A percentile compares a stretch with the other conserved stretches of the same genome.
phyloP scores from a whole-genome alignment of 2,329 filamentous ascomycete species.

The Aspergillus sp. region DNA sequence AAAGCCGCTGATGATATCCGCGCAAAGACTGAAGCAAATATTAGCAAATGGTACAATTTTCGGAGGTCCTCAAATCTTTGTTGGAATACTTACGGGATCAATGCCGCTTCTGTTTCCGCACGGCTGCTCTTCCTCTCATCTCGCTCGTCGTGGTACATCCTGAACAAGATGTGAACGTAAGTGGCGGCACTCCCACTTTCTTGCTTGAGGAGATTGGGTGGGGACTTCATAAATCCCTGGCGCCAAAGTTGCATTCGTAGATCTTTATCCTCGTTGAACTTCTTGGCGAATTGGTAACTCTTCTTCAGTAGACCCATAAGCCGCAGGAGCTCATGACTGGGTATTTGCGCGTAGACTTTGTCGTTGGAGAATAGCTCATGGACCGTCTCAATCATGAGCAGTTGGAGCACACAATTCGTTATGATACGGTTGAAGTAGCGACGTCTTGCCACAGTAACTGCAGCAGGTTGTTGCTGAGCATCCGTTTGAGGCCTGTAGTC shows the following conservation, averaged over 20 bases:
- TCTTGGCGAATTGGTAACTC: slow-evolving; percentile 92
- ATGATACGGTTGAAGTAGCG: slow-evolving; percentile 99
- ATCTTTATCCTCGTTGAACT: slow-evolving; percentile 97
- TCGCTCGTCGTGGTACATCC: slow-evolving; percentile 92
- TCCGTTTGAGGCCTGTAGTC: slow-evolving; percentile 79
- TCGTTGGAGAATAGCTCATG: slow-evolving; percentile 98
- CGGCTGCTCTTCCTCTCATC: slow-evolving; percentile 78
- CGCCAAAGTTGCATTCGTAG: slow-evolving; percentile 91
- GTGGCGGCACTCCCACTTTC: slow-evolving; percentile 90
- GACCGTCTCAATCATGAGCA: slow-evolving; percentile 99
- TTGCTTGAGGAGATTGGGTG: slow-evolving; percentile 95
- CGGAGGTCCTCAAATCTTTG: not conserved
- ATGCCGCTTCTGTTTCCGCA: slow-evolving; percentile 80
- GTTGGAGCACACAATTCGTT: slow-evolving; percentile 92
- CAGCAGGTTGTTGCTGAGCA: slow-evolving; percentile 82
- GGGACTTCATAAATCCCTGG: slow-evolving; percentile 99
- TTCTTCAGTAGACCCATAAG: slow-evolving; percentile 95
- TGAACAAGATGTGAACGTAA: slow-evolving; percentile 91
- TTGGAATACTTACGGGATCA: slow-evolving; percentile 67
- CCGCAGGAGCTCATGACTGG: slow-evolving; percentile 81
- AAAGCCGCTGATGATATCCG: slow-evolving; percentile 87
- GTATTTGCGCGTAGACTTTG: slow-evolving; percentile 88
- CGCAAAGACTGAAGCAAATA: slow-evolving; percentile 63
- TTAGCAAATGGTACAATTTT: slow-evolving; percentile 19
- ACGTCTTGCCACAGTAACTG: slow-evolving; percentile 87